These are phyloP conservation scores for Talaromyces islandicus DNA, from an alignment of 2,329 filamentous ascomycete genomes.

Conservation along the genomic window DNA sequence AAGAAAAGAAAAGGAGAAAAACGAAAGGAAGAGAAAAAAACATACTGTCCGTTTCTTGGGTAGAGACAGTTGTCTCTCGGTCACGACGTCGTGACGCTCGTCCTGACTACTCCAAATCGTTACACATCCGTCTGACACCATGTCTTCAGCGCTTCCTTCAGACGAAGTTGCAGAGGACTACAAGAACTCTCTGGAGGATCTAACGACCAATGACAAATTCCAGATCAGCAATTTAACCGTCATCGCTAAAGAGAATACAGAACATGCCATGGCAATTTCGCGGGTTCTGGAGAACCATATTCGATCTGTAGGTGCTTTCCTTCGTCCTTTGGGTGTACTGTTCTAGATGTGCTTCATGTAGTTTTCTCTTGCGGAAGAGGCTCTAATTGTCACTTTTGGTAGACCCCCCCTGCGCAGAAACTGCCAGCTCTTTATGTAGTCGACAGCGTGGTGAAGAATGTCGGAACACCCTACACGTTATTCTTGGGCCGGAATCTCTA, in stretches of 20 bases:
- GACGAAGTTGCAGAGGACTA: slow-evolving; percentile 95
- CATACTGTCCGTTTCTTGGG: not conserved
- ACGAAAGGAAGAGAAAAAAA: slow-evolving; percentile 8
- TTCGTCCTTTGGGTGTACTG: not conserved
- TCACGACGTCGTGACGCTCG: not conserved
- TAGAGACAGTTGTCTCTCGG: not conserved
- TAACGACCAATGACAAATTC: slow-evolving; percentile 83
- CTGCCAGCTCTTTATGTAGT: slow-evolving; percentile 94
- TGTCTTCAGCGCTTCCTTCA: slow-evolving; percentile 57
- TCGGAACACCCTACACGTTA: slow-evolving; percentile 92
- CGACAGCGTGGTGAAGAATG: slow-evolving; percentile 97
- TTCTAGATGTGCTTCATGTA: slow-evolving; percentile 26
- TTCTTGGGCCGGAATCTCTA: slow-evolving; percentile 91
- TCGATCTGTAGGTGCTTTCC: slow-evolving; percentile 67
- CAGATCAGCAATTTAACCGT: slow-evolving; percentile 97
- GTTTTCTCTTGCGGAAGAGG: slow-evolving; percentile 14
- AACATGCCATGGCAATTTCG: slow-evolving; percentile 89
- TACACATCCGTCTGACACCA: slow-evolving; percentile 35
- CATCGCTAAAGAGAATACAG: slow-evolving; percentile 95
- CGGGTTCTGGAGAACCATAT: slow-evolving; percentile 89
- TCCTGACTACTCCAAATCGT: not conserved
- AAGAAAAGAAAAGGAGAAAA: not conserved
- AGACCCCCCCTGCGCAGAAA: slow-evolving; percentile 86
- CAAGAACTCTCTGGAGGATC: slow-evolving; percentile 83
- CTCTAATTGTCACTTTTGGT: slow-evolving; percentile 30